Conservation (phyloP, 495 filamentous ascomycete species). For the Chlorociboria aeruginascens region DNA sequence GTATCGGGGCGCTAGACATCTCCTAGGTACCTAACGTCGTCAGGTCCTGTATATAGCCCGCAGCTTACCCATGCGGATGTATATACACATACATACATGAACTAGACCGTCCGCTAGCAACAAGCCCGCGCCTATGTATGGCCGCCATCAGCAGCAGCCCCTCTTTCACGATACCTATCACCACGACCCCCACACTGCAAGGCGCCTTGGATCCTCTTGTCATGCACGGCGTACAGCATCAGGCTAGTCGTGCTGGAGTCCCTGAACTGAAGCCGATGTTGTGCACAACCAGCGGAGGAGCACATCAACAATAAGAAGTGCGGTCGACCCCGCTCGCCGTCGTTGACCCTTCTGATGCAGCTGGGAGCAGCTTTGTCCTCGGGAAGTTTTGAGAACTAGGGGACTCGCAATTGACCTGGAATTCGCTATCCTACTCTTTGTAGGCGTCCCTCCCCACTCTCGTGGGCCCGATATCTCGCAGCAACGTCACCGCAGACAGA, state of each 20-base stretch:
- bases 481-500: background rate
- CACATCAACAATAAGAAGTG: slow-evolving; percentile 5
- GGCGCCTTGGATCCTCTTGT: background rate
- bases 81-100: no score
- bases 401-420: background rate
- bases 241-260: slow-evolving; percentile 2
- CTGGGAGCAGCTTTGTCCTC: background rate
- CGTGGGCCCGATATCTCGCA: no score
- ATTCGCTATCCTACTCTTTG: background rate
- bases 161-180: no score
- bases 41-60: no score
- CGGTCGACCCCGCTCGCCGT: background rate
- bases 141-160: no score
- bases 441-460: background rate
- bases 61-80: no score
- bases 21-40: no score
- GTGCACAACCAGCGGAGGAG: background rate
- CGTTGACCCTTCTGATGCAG: background rate
- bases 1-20: no score
- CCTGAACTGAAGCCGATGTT: background rate
- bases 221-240: slow-evolving; percentile 15
- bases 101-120: no score
- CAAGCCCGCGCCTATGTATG: no score
- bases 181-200: no score
- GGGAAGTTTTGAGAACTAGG: background rate